Percentiles rank a stretch among this genome's conserved stretches.
Evolutionary conservation across 208 protist species (phyloP).

Genomic region (Leishmania lainsoni): DNA sequence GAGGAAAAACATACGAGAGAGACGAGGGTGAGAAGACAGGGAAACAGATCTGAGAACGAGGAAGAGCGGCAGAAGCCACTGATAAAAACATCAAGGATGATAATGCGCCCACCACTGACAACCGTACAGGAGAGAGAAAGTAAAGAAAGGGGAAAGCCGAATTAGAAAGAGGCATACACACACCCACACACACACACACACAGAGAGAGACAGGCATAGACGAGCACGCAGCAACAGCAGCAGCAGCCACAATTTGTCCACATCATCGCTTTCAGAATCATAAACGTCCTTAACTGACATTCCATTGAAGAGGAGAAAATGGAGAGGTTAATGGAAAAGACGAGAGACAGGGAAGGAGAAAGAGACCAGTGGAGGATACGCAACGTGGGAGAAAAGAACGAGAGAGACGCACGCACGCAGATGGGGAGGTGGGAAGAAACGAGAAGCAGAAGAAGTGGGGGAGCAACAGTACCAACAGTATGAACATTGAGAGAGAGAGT

Average conservation of each 20-base stretch:
- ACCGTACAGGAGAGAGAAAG: neutral
- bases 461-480: neutral
- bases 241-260: neutral
- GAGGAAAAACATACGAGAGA: neutral
- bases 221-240: conserved; percentile 3
- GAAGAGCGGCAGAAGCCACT: neutral
- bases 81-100: neutral
- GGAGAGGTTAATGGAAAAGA: too few species aligned
- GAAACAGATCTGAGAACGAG: neutral
- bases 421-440: neutral
- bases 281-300: neutral
- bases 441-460: neutral
- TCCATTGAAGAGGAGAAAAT: neutral
- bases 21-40: neutral
- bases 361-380: too few species aligned
- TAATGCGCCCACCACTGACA: neutral
- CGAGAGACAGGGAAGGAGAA: too few species aligned
- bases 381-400: neutral
- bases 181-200: neutral
- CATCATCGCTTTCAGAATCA: neutral
- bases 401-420: neutral
- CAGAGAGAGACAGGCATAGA: neutral
- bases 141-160: conserved; percentile 4
- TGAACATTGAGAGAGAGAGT: neutral
- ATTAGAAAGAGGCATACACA: neutral